phyloP scores from a whole-genome alignment of 129 eudicot genomes.

The Rutidosis leptorrhynchoides region DNA sequence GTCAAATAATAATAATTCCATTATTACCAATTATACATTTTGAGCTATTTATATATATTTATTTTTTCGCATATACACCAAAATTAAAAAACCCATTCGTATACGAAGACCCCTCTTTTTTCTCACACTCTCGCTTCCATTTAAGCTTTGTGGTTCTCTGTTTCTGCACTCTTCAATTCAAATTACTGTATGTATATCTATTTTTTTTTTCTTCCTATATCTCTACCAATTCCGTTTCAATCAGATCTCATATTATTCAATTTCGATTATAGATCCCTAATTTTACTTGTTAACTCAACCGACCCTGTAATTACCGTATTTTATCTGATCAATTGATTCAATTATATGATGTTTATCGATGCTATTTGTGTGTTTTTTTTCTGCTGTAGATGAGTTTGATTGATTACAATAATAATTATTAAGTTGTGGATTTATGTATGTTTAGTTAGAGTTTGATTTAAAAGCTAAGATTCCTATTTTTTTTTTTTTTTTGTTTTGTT shows the following conservation, averaged over 20 bases:
- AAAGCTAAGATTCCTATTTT: neutral
- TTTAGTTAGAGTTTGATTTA: neutral
- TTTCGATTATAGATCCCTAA: neutral
- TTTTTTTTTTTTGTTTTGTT: too few relatives aligned
- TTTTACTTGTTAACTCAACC: neutral
- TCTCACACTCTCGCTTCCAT: neutral
- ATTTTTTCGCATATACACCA: neutral
- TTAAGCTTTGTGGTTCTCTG: conserved; percentile 6
- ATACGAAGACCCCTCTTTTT: neutral
- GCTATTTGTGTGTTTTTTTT: neutral
- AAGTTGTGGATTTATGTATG: neutral
- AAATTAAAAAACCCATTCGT: neutral
- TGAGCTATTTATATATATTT: too few relatives aligned
- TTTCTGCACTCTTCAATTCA: neutral
- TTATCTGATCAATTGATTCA: neutral
- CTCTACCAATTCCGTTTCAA: neutral
- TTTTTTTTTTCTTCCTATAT: neutral
- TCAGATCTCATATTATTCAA: neutral
- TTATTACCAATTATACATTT: too few relatives aligned
- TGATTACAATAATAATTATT: too few relatives aligned
- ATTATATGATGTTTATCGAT: neutral
- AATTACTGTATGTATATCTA: neutral
- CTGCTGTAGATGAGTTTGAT: neutral
- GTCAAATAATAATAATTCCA: too few relatives aligned
- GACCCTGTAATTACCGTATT: neutral